Conservation (phyloP, 148 eudicot genomes). For the Fallopia convolvulus region DNA sequence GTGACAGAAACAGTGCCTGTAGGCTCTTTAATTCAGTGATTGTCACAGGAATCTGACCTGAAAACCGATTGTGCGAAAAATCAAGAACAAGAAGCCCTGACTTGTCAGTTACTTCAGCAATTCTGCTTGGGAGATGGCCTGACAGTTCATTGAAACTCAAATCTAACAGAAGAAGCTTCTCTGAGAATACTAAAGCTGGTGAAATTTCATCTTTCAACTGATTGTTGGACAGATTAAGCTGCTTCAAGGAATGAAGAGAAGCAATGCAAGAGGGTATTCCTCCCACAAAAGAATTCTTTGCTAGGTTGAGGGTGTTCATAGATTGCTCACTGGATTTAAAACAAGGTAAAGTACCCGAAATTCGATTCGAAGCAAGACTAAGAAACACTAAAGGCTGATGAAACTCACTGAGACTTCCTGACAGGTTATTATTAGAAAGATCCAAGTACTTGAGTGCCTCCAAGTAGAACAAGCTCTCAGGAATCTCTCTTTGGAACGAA, state of each 20-base stretch:
- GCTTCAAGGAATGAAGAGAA: constrained; percentile 45
- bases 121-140: constrained; percentile 57
- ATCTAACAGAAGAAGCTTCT: constrained; percentile 59
- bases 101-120: constrained; percentile 53
- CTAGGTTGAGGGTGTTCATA: constrained; percentile 54
- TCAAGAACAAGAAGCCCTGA: constrained; percentile 74
- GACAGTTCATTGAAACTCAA: constrained; percentile 70
- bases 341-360: constrained; percentile 80
- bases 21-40: constrained; percentile 73
- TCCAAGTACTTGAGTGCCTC: constrained; percentile 57
- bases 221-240: constrained; percentile 69
- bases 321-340: constrained; percentile 49
- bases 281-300: constrained; percentile 68
- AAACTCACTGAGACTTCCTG: constrained; percentile 56
- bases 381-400: constrained; percentile 57
- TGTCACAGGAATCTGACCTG: constrained; percentile 57
- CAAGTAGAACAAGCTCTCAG: constrained; percentile 45
- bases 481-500: constrained; percentile 60
- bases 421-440: constrained; percentile 55
- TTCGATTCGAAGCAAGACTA: constrained; percentile 50
- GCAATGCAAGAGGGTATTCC: constrained; percentile 86
- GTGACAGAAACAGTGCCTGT: constrained; percentile 76
- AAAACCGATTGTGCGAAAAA: constrained; percentile 76
- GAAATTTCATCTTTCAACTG: constrained; percentile 62
- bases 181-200: constrained; percentile 64